Base-by-base conservation (phyloP, 2,329 filamentous ascomycete species). In the Cladosporium sp. region DNA sequence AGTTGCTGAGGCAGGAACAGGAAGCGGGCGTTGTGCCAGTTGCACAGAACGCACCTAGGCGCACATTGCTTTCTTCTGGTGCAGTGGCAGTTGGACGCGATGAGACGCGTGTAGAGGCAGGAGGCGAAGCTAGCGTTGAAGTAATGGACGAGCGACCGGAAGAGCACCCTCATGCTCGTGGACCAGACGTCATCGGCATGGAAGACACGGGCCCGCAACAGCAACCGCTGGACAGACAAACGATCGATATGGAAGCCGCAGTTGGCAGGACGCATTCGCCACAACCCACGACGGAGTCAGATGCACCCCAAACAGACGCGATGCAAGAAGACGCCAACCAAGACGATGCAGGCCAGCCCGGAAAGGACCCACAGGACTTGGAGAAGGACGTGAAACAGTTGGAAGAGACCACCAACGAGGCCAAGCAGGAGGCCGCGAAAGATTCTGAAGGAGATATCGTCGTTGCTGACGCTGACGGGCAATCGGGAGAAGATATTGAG, bases 1-100 rank as follows among this genome's bases (percentile, higher is more conserved):
- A 94, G 67, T 75, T 94, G 18, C 73, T 94, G 19, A 77, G 89
- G n/a, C 86, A 93, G 68, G 89, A 94, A 67, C 89, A 94, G 69
- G 82, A 86, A 63, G 85, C 86, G 1, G 87, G 87, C 32, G 82
- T 92, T 13, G 84, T 92, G 6, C 85, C 88, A 19, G 78, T 83
- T 29, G 79, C 75, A 51, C 83, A 85, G 51, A 54, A 63, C 52
- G 65, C 67, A 12, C 68, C 69, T 4, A 53, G 63, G 12, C 58
- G 62, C 12, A 49, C 57, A 7, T 50, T 65, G 35, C 45, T 62
- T 13, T 50, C 36, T 33, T 27, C 45, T n/a, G 29, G 45, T 12
- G 45, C 45, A 7, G 13, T 54, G 16, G 49, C 53, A 32, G 57
- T 55, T 12, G 59, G 57, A 25, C 55, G 57, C 5, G 57, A 51